Base-by-base conservation (phyloP, 2,329 filamentous ascomycete genomes). In the Exophiala lecanii-corni region DNA sequence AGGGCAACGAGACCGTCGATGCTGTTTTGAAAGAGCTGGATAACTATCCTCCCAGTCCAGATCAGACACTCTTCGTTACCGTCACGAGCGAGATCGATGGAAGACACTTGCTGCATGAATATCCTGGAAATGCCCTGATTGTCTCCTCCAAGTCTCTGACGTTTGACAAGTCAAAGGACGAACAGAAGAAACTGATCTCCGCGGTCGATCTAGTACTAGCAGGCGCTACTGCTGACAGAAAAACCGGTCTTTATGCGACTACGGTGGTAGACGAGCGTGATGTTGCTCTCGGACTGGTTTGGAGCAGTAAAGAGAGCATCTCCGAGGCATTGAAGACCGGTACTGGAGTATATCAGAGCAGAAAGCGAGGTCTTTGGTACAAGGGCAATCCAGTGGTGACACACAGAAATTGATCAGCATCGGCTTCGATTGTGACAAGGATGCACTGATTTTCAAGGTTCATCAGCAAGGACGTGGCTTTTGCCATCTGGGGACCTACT, bases 351-450 rank as follows among this genome's bases (percentile, higher is more conserved):
- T 98, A 98, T 64, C 89, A 96, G 67, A 97, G 91, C 70, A 78
- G 92, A 39, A 97, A 96, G 72, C 79, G 92, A 33, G 92, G 92
- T 1, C 68, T 98, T 19, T 98, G 92, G 92, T 84, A 94, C 66
- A 98, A 98, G 71, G 92, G 92, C 4, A 86, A 89, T 92, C 85
- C 6, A 97, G 91, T 41, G 92, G 92, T 10, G 89, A 97, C 62
- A 87, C 86, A 9, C 92, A 98, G 65, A 82, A 96, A 63, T 74
- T 98, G 38, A 73, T 97, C 16, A 81, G 81, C 44, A 77, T 98
- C 53, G 84, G 84, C 1, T 73, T 94, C 41, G 92, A 98, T 66
- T 98, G 92, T 65, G 92, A 98, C 64, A 84, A 84, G 52, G 92
- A 98, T 65, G 94, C 89, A 45, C 68, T 98, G 57, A 84, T 86